Percentiles rank a stretch among this genome's conserved stretches.
Conservation (phyloP, 208 protist species). For the Leishmania lainsoni region DNA sequence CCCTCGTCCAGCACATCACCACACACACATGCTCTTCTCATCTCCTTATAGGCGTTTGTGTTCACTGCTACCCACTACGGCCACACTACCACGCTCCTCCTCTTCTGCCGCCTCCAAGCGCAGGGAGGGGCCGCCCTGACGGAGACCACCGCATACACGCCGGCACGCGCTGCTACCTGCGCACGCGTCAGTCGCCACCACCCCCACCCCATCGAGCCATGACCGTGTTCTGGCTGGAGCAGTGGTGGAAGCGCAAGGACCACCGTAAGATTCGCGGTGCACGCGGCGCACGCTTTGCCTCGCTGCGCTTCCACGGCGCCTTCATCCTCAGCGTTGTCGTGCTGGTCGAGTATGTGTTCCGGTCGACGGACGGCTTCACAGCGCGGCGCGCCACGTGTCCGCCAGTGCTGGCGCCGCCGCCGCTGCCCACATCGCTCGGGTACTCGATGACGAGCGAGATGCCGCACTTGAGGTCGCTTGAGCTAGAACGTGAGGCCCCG, state of each 20-base stretch:
- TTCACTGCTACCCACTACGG: not conserved
- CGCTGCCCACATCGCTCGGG: conserved; percentile 43
- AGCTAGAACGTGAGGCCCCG: conserved; percentile 46
- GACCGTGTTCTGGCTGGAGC: conserved; percentile 44
- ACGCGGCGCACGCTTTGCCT: conserved; percentile 58
- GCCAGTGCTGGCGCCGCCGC: conserved; percentile 63
- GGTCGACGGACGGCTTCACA: conserved; percentile 41
- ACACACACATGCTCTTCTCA: not conserved
- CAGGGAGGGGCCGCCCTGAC: not conserved
- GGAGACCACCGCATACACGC: not conserved
- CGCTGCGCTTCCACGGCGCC: conserved; percentile 50
- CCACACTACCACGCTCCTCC: not conserved
- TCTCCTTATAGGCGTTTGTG: not conserved
- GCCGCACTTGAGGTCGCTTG: conserved; percentile 54
- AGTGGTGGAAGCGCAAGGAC: conserved; percentile 68
- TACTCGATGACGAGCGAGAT: conserved; percentile 65
- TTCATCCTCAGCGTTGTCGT: conserved; percentile 44
- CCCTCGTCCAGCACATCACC: not conserved
- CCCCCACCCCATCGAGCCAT: conserved; percentile 5
- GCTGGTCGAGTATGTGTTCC: conserved; percentile 62
- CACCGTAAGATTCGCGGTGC: conserved; percentile 64
- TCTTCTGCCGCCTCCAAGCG: not conserved
- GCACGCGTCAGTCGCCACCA: not conserved
- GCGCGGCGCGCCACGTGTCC: conserved; percentile 44
- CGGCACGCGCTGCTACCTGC: not conserved